phyloP scores from a whole-genome alignment of 306 rosid species.

The Cyclanthera cordifolia region DNA sequence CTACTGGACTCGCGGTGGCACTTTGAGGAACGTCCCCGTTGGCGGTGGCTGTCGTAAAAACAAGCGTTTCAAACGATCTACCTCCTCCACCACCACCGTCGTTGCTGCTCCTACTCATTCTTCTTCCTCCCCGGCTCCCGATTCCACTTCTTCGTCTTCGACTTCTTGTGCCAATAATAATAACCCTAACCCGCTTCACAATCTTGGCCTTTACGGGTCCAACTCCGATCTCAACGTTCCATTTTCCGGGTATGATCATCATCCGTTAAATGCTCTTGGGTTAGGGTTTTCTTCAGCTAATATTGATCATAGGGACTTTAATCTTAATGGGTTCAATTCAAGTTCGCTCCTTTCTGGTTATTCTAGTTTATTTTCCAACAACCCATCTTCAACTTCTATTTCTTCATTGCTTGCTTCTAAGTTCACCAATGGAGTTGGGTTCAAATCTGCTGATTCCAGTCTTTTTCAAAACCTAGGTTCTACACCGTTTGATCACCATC shows the following conservation, averaged over 20 bases:
- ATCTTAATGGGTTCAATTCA: slow-evolving; percentile 20
- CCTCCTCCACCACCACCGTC: neutral
- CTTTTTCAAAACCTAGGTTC: slow-evolving; percentile 21
- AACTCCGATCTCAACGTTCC: slow-evolving; percentile 35
- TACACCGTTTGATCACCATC: slow-evolving; percentile 27
- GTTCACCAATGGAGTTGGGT: slow-evolving; percentile 26
- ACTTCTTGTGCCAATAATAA: slow-evolving; percentile 22
- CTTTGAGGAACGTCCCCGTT: slow-evolving; percentile 78
- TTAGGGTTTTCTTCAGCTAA: slow-evolving; percentile 46
- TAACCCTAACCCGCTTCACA: neutral
- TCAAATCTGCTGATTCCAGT: slow-evolving; percentile 15
- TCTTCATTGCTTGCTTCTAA: slow-evolving; percentile 53
- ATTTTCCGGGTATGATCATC: slow-evolving; percentile 45
- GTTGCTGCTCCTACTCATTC: slow-evolving; percentile 3
- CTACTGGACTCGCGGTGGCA: slow-evolving; percentile 94
- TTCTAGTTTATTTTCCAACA: slow-evolving; percentile 27
- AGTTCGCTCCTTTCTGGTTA: slow-evolving; percentile 35
- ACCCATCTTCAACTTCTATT: slow-evolving; percentile 31
- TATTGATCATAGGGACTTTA: slow-evolving; percentile 4
- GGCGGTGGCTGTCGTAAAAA: slow-evolving; percentile 85
- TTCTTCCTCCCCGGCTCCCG: slow-evolving; percentile 24
- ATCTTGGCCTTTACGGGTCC: slow-evolving; percentile 31
- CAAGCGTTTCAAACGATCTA: slow-evolving; percentile 63
- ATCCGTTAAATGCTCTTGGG: slow-evolving; percentile 19
- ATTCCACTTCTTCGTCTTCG: slow-evolving; percentile 25